Percentiles rank a stretch among this genome's conserved stretches.
These are phyloP conservation scores for Xylogone sp. DNA, from an alignment of 2,329 filamentous ascomycete species.

Conservation along the genomic window DNA sequence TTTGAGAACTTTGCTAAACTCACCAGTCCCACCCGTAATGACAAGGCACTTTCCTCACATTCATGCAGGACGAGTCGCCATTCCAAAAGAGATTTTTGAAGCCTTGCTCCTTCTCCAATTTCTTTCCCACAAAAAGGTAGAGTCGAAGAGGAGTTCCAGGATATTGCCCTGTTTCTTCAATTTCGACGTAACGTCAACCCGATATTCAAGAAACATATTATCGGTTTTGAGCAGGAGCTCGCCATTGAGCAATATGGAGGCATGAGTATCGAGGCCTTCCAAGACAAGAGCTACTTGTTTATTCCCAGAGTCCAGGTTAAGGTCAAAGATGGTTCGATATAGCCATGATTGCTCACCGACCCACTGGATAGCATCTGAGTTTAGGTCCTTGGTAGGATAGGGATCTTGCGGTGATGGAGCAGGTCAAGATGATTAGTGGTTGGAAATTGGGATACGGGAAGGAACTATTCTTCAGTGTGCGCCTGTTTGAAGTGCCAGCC, in stretches of 20 bases:
- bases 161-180: constrained; percentile 34
- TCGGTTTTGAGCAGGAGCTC: constrained; percentile 48
- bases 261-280: constrained; percentile 62
- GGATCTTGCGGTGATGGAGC: constrained; percentile 28
- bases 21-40: constrained; percentile 56
- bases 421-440: constrained; percentile 6
- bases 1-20: background rate
- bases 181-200: constrained; percentile 44
- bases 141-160: constrained; percentile 50
- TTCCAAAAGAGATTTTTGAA: background rate
- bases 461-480: background rate
- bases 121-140: background rate
- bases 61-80: background rate
- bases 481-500: constrained; percentile 7
- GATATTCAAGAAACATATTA: constrained; percentile 60
- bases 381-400: constrained; percentile 46
- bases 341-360: constrained; percentile 43
- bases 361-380: constrained; percentile 45
- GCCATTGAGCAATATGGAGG: constrained; percentile 54
- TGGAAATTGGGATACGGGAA: constrained; percentile 3
- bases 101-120: background rate
- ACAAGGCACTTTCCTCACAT: background rate
- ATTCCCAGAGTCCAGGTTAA: constrained; percentile 3
- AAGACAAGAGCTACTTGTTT: constrained; percentile 50
- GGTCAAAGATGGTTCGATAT: constrained; percentile 24